phyloP scores from a whole-genome alignment of 257 asterid genomes.

The Nicotiana noctiflora region DNA sequence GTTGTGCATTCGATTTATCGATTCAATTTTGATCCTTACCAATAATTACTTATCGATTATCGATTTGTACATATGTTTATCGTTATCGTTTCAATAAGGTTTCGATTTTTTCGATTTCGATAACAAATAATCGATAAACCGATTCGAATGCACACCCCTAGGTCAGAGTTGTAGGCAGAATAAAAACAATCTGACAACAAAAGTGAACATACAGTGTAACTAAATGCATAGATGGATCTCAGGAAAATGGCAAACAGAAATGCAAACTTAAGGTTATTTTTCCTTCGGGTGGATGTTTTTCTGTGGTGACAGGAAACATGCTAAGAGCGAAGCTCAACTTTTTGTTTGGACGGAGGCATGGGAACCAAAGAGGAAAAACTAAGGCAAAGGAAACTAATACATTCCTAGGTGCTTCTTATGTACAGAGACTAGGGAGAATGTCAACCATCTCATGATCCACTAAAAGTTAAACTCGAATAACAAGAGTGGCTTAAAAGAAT shows the following conservation, averaged over 20 bases:
- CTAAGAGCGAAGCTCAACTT: neutral
- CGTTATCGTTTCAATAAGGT: too few species aligned
- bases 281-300: neutral
- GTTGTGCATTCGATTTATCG: too few species aligned
- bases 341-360: neutral
- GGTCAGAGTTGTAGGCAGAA: neutral
- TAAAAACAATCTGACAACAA: neutral
- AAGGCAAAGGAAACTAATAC: neutral
- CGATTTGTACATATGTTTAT: too few species aligned
- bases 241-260: neutral
- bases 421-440: neutral
- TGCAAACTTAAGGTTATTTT: neutral
- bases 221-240: neutral
- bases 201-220: neutral
- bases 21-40: too few species aligned
- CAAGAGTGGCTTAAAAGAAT: neutral
- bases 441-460: neutral
- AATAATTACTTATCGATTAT: too few species aligned
- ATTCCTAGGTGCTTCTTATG: neutral
- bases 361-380: neutral
- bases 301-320: neutral
- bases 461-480: neutral
- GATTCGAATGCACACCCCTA: too few species aligned
- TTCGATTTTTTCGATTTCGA: too few species aligned
- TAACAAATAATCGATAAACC: too few species aligned